Conservation (phyloP, 306 rosid genomes). For the Dalbergia cultrata region DNA sequence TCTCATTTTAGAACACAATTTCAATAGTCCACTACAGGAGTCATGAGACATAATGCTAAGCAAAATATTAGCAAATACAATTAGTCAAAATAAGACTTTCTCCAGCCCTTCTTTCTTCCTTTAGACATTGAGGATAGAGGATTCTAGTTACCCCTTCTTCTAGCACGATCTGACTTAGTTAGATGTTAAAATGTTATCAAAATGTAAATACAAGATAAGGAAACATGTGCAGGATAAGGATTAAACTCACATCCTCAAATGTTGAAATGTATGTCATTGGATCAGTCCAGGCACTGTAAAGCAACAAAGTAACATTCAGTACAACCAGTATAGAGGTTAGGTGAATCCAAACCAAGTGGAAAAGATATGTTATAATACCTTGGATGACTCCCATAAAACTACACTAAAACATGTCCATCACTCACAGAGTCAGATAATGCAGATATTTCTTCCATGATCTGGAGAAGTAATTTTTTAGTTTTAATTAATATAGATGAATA, state of each 20-base stretch:
- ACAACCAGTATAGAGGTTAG: constrained; percentile 30
- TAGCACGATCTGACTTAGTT: constrained; percentile 10
- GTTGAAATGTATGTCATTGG: constrained; percentile 56
- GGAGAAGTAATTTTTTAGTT: constrained; percentile 34
- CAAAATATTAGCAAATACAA: constrained; percentile 10
- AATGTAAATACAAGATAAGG: constrained; percentile 41
- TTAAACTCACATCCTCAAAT: constrained; percentile 63
- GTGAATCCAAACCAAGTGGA: background rate
- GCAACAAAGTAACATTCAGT: constrained; percentile 33
- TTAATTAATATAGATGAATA: constrained; percentile 30
- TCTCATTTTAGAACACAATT: background rate
- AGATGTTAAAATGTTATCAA: constrained; percentile 34
- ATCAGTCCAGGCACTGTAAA: constrained; percentile 65
- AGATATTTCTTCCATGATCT: constrained; percentile 59
- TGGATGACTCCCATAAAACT: constrained; percentile 59
- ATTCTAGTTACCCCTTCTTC: constrained; percentile 27
- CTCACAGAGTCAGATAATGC: constrained; percentile 45
- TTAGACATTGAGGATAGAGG: constrained; percentile 8
- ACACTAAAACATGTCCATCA: constrained; percentile 63
- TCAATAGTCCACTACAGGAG: background rate
- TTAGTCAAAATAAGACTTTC: constrained; percentile 25
- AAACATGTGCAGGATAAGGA: constrained; percentile 33
- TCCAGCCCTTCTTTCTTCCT: constrained; percentile 25
- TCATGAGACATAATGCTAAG: constrained; percentile 3
- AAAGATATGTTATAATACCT: constrained; percentile 48